These are phyloP conservation scores for Epichloe sibirici DNA, from an alignment of 2,329 filamentous ascomycete genomes.

Conservation along the genomic window DNA sequence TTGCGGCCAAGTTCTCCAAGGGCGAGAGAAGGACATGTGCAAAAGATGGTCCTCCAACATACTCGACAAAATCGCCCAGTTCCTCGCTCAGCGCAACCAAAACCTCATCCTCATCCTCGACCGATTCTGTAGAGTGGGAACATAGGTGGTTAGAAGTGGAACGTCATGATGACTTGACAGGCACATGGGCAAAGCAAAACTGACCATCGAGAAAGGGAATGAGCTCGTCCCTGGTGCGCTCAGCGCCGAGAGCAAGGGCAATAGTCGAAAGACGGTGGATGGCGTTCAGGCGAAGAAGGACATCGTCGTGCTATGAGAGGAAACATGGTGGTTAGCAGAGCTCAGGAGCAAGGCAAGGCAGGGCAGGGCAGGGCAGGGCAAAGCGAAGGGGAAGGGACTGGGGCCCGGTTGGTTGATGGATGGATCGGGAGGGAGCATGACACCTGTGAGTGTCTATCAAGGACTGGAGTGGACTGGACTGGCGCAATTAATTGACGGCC, in stretches of 20 bases:
- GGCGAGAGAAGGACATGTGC: constrained; percentile 94
- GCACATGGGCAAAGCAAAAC: constrained; percentile 22
- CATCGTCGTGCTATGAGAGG: constrained; percentile 76
- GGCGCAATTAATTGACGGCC: constrained; percentile 11
- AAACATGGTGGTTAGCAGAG: constrained; percentile 14
- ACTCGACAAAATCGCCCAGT: constrained; percentile 92
- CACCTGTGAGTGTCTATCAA: neutral
- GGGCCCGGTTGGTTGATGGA: constrained; percentile 3
- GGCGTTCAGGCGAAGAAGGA: constrained; percentile 92
- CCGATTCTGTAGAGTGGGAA: constrained; percentile 59
- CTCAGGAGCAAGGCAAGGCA: constrained; percentile 2
- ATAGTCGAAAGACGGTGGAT: constrained; percentile 98
- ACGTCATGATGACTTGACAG: constrained; percentile 7
- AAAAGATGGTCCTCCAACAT: constrained; percentile 86
- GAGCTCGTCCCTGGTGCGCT: constrained; percentile 94
- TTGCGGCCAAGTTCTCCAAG: constrained; percentile 93
- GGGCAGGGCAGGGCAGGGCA: neutral
- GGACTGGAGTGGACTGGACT: neutral
- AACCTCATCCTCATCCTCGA: constrained; percentile 98
- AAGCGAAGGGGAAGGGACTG: constrained; percentile 7
- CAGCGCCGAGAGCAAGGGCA: constrained; percentile 85
- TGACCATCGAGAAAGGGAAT: constrained; percentile 98
- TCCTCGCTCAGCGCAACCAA: constrained; percentile 94
- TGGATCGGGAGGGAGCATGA: constrained; percentile 3
- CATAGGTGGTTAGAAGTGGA: neutral